Evolutionary conservation across 805 yeast genomes (phyloP), one percentile per base, ranked within the genome.

Genomic region (Yamadazyma phyllophila): DNA sequence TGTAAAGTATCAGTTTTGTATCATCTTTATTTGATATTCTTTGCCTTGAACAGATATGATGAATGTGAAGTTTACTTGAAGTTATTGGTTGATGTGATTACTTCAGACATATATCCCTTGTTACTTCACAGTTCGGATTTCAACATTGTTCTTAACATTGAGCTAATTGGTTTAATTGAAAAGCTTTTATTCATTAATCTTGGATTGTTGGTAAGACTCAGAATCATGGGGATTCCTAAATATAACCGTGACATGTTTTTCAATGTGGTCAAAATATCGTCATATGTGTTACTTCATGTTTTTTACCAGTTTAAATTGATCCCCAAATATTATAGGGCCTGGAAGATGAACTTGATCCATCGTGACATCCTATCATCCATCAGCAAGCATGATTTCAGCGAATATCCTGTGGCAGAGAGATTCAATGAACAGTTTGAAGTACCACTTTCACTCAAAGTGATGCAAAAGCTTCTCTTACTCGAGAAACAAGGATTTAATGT

Each of bases 311-410:
- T 34, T n/a, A 27, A 35, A 10, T 27, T 42, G 14, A 42, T 16
- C 11, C 40, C 38, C 9, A 35, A 42, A 37, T 42, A 42, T 35
- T 42, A 42, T 37, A 36, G 35, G 20, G 45, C 45, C 12, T 42
- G 45, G 45, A 42, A 42, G 20, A 27, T 35, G n/a, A 29, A 36
- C 10, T 6, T 42, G 9, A 35, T 42, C 4, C 39, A 42, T 12
- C n/a, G 34, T 2, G 35, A 15, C 3, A 17, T 36, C 3, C 32
- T 42, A 12, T 8, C 38, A 14, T 24, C 10, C 16, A 31, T 41
- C 11, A 26, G 20, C 11, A 14, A 41, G 7, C 24, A 41, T 9
- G 30, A 41, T 16, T 41, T 41, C 15, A 24, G 36, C 13, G 17
- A 20, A n/a, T 39, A 32, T 13, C 36, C 16, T 7, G 7, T 39